These are phyloP conservation scores for Avena sativa DNA, from an alignment of 176 grass and related monocot genomes.

Conservation along the genomic window DNA sequence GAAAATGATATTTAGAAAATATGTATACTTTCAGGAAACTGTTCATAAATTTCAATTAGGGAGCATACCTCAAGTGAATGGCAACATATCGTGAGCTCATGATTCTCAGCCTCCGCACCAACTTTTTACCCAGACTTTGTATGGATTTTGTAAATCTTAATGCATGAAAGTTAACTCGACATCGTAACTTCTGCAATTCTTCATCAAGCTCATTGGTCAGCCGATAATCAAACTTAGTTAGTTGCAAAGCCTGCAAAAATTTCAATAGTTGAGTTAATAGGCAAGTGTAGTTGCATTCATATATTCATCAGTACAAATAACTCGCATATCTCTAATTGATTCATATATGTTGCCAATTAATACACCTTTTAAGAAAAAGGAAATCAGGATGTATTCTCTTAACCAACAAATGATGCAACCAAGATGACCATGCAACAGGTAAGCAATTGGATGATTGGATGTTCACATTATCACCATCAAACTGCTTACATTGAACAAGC, in stretches of 20 bases:
- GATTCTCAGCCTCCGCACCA: conserved; percentile 69
- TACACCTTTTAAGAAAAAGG: neutral
- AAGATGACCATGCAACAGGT: conserved; percentile 2
- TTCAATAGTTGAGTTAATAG: conserved; percentile 15
- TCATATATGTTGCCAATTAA: conserved; percentile 4
- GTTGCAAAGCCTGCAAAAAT: conserved; percentile 81
- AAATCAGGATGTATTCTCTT: conserved; percentile 17
- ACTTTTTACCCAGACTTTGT: conserved; percentile 64
- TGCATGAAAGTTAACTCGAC: conserved; percentile 89
- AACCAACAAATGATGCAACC: neutral
- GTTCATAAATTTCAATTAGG: conserved; percentile 7
- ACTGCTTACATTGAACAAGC: neutral
- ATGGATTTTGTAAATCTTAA: conserved; percentile 82
- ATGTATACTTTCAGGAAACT: neutral
- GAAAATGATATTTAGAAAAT: conserved; percentile 11
- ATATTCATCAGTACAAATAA: conserved; percentile 12
- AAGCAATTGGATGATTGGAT: neutral
- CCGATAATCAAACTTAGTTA: conserved; percentile 98
- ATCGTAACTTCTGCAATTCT: conserved; percentile 86
- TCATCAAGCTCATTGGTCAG: conserved; percentile 83
- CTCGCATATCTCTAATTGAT: neutral
- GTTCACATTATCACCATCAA: neutral
- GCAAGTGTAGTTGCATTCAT: neutral
- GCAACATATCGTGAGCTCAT: conserved; percentile 78
- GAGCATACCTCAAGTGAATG: conserved; percentile 82